Evolutionary conservation across 2,329 filamentous ascomycete species (phyloP).

Genomic region (Aspergillus pseudotamarii): DNA sequence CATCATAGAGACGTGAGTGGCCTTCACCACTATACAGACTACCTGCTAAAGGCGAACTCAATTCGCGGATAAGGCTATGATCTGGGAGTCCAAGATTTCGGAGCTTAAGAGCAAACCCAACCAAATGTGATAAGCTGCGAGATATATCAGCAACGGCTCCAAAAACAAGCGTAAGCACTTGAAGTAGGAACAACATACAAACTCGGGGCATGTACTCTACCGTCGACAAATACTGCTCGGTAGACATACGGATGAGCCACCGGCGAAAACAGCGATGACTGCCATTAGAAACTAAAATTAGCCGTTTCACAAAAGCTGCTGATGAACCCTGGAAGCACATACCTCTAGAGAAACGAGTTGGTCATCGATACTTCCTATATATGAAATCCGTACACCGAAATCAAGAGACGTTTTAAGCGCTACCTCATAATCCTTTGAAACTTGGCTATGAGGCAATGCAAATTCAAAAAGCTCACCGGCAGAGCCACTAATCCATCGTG

Average conservation of each 20-base stretch:
- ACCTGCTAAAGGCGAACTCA: slow-evolving; percentile 84
- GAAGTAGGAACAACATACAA: slow-evolving; percentile 59
- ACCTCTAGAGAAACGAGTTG: slow-evolving; percentile 92
- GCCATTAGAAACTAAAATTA: neutral
- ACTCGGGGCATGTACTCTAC: slow-evolving; percentile 85
- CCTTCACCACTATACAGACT: slow-evolving; percentile 91
- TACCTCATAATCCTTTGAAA: slow-evolving; percentile 78
- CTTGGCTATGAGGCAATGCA: slow-evolving; percentile 75
- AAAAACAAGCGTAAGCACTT: neutral
- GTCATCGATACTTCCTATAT: slow-evolving; percentile 93
- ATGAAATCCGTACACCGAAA: slow-evolving; percentile 81
- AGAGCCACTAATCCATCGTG: slow-evolving; percentile 82
- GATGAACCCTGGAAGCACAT: slow-evolving; percentile 8
- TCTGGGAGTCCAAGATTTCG: slow-evolving; percentile 92
- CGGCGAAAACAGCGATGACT: slow-evolving; percentile 83
- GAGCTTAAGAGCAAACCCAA: slow-evolving; percentile 90
- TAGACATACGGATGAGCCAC: slow-evolving; percentile 91
- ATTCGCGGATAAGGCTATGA: slow-evolving; percentile 87
- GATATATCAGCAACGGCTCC: slow-evolving; percentile 13
- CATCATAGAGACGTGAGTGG: slow-evolving; percentile 91
- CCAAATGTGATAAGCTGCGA: slow-evolving; percentile 74
- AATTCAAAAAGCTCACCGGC: slow-evolving; percentile 97
- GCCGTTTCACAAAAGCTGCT: neutral
- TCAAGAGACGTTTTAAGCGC: slow-evolving; percentile 74
- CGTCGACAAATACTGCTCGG: slow-evolving; percentile 93